Base-by-base conservation (phyloP, 73 alveolate species). In the Paramecium sonneborni region DNA sequence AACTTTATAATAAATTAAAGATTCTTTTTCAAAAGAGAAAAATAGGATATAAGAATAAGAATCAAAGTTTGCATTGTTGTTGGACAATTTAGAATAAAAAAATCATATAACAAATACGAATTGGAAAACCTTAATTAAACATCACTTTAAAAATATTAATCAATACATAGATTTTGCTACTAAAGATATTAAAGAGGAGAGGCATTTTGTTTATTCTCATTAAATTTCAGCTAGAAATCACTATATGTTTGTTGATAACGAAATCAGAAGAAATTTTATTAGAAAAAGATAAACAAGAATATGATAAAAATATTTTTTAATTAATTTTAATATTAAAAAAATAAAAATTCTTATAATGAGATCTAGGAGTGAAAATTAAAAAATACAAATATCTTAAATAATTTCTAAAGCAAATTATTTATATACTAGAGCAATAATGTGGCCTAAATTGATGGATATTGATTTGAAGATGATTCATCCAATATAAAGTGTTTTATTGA, bases 21-120 rank as follows among this genome's bases (percentile, higher is more conserved):
- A 62, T 62, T 62, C 84, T 8, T 62, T 30, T 62, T 62, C 84
- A 1, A 62, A 62, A 62, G 84, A 62, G 39, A 62, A 62, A 26
- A 62, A 62, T 30, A 30, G 44, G 6, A 2, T 62, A 30, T 62
- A 62, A 62, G 84, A 62, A 32, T 62, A 62, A 26, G 84, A 62
- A 26, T 30, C 39, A 30, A 62, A 15, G 44, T 62, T 30, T 62
- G 84, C 84, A 11, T 15, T 62, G 26, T 26, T 62, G 34, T 28
- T 62, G 20, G 39, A 62, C 0, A 62, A 62, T 26, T 62, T 62
- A 26, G 84, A 62, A 62, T 62, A 62, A 26, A 62, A 62, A 62
- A 62, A 62, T 62, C 84, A 62, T 62, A 62, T 62, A 62, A 62
- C 84, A 30, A 62, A 62, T 26, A 62, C 84, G 5, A 62, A 62